Conservation (phyloP, 2,329 filamentous ascomycete species). For the Calonectria montana region DNA sequence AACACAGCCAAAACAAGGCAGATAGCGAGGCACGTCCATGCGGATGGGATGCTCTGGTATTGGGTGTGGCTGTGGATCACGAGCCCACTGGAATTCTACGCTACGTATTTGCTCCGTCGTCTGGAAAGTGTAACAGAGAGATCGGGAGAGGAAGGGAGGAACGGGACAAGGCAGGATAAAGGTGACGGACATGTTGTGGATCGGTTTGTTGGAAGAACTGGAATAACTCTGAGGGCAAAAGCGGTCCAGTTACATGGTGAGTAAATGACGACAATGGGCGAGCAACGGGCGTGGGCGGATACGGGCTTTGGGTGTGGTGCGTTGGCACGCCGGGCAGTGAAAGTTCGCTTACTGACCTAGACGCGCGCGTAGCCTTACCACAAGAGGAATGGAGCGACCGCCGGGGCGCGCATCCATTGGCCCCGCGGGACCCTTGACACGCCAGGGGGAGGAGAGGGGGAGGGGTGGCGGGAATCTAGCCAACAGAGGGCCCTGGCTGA, state of each 20-base stretch:
- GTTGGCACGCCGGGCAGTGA: constrained; percentile 40
- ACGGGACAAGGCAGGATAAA: constrained; percentile 18
- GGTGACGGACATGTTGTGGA: not conserved
- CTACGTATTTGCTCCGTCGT: not conserved
- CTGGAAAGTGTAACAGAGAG: not conserved
- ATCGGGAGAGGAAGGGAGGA: constrained; percentile 15
- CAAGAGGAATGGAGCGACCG: constrained; percentile 25
- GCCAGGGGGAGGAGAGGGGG: constrained; percentile 28
- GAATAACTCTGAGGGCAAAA: not conserved
- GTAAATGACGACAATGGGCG: constrained; percentile 15
- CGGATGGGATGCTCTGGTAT: constrained; percentile 1
- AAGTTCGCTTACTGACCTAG: constrained; percentile 46
- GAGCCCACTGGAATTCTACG: constrained; percentile 4
- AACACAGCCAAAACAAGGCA: constrained; percentile 1
- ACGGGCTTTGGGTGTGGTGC: constrained; percentile 36
- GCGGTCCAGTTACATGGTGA: not conserved
- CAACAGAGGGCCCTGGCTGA: constrained; percentile 32
- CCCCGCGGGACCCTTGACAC: not conserved
- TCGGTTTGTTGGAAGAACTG: not conserved
- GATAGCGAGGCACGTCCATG: constrained; percentile 10
- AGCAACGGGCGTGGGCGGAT: constrained; percentile 27
- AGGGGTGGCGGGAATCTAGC: constrained; percentile 22
- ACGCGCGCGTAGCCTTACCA: constrained; percentile 45
- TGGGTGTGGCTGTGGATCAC: not conserved
- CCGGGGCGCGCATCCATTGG: constrained; percentile 45